These are phyloP conservation scores for Syzygium malaccense DNA, from an alignment of 441 rosid genomes.

Conservation along the genomic window DNA sequence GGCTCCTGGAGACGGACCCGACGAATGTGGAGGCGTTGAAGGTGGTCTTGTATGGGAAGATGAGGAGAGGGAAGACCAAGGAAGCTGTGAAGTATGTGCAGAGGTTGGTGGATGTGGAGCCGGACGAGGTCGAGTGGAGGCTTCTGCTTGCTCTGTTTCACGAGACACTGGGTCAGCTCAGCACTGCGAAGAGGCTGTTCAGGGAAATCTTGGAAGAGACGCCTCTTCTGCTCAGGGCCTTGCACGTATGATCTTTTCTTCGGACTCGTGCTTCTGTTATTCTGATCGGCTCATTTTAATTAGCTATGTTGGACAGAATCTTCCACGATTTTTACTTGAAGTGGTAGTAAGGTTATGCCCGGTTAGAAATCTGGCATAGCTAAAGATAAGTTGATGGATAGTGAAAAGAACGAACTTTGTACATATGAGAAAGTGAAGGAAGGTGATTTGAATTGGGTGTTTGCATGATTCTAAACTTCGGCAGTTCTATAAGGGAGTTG, in stretches of 20 bases:
- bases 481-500: not conserved
- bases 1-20: conserved; percentile 63
- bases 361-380: not conserved
- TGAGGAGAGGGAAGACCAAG: conserved; percentile 59
- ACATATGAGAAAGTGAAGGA: not conserved
- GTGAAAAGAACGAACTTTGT: not conserved
- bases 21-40: conserved; percentile 63
- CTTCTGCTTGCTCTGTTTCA: conserved; percentile 82
- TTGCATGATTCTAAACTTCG: not conserved
- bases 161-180: conserved; percentile 67
- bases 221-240: conserved; percentile 80
- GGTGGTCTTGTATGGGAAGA: conserved; percentile 57
- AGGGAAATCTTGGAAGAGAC: conserved; percentile 52
- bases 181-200: conserved; percentile 55
- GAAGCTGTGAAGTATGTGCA: conserved; percentile 63
- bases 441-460: not conserved
- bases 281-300: not conserved
- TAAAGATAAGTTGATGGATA: not conserved
- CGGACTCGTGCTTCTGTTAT: not conserved
- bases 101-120: conserved; percentile 54
- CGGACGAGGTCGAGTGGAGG: conserved; percentile 84
- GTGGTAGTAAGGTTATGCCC: not conserved
- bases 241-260: conserved; percentile 56
- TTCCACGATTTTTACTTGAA: not conserved
- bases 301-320: not conserved